Percentiles rank a stretch among this genome's conserved stretches.
These are phyloP conservation scores for Acanthamoeba royreba DNA, from an alignment of 208 protist species.

Conservation along the genomic window DNA sequence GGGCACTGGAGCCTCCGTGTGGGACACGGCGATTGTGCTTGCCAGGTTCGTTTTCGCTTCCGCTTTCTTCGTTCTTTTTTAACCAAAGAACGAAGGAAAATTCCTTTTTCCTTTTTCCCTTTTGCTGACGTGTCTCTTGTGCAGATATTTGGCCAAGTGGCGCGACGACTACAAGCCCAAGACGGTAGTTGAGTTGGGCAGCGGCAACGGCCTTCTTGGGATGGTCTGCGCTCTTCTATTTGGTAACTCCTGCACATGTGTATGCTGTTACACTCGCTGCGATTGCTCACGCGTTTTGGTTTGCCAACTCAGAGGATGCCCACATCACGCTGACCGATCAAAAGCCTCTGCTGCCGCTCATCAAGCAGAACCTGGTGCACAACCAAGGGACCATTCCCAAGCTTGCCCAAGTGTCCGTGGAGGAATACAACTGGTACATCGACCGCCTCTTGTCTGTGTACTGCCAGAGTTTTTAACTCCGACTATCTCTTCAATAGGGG, in stretches of 20 bases:
- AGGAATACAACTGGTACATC: slow-evolving; percentile 37
- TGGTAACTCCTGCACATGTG: too few relatives aligned
- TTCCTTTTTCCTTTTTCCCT: neutral
- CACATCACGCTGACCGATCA: slow-evolving; percentile 8
- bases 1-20: neutral
- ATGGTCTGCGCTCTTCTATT: slow-evolving; percentile 24
- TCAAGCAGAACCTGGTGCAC: slow-evolving; percentile 14
- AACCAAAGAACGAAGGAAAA: neutral
- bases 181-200: neutral
- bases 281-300: too few relatives aligned
- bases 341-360: neutral
- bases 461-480: too few relatives aligned
- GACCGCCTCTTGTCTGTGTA: too few relatives aligned
- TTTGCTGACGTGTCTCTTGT: neutral
- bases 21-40: slow-evolving; percentile 36
- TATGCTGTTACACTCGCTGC: too few relatives aligned
- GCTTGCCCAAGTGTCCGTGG: neutral
- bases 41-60: neutral
- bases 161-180: neutral
- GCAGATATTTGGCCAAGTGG: neutral
- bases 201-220: neutral
- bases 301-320: neutral
- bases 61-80: neutral
- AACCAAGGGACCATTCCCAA: neutral
- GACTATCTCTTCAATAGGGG: neutral